Evolutionary conservation across 2,329 filamentous ascomycete genomes (phyloP).

Genomic region (Chrysoporthe deuterocubensis): DNA sequence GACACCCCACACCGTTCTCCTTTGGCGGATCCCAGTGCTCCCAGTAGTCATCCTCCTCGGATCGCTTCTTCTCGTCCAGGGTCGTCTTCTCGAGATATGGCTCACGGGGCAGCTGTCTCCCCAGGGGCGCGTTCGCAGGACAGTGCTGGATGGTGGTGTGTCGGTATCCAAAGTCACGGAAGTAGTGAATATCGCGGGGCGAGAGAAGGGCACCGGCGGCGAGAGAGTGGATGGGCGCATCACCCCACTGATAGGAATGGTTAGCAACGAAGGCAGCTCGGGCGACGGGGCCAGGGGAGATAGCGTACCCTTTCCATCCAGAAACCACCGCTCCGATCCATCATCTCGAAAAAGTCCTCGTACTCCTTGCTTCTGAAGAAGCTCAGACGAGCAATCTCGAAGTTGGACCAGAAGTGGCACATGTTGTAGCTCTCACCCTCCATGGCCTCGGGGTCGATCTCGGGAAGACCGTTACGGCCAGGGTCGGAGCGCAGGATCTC

Average conservation of each 20-base stretch:
- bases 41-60: conserved; percentile 97
- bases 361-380: conserved; percentile 99
- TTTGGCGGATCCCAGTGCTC: conserved; percentile 82
- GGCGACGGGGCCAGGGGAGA: conserved; percentile 7
- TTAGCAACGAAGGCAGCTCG: not conserved
- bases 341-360: conserved; percentile 97
- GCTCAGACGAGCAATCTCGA: conserved; percentile 91
- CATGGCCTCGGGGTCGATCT: conserved; percentile 91
- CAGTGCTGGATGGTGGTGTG: conserved; percentile 99
- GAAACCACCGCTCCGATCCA: conserved; percentile 97
- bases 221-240: conserved; percentile 96
- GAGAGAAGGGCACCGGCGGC: conserved; percentile 86
- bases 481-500: conserved; percentile 80
- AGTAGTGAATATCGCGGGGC: conserved; percentile 91
- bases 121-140: conserved; percentile 84
- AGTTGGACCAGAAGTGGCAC: conserved; percentile 99
- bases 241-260: conserved; percentile 80
- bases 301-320: conserved; percentile 91
- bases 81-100: conserved; percentile 85
- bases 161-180: conserved; percentile 97
- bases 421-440: conserved; percentile 99
- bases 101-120: conserved; percentile 78
- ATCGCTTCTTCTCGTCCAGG: conserved; percentile 77
- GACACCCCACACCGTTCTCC: conserved; percentile 95
- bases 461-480: conserved; percentile 69